Percentiles rank a stretch among this genome's conserved stretches.
Evolutionary conservation across 306 rosid genomes (phyloP).

Genomic region (Citrullus colocynthis): DNA sequence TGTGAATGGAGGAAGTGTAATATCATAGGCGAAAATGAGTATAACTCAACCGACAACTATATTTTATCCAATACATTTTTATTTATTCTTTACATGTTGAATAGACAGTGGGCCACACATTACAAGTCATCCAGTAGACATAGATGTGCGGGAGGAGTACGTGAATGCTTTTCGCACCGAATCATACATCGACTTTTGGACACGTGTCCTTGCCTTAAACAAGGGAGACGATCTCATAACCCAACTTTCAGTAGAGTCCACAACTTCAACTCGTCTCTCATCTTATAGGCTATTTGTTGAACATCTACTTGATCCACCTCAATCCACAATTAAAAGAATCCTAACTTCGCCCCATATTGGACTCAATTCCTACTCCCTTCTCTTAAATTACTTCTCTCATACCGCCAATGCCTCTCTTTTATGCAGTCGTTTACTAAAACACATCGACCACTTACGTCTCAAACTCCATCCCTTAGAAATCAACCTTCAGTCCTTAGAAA

Average conservation of each 20-base stretch:
- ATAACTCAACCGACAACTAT: too few species aligned
- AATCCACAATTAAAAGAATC: conserved; percentile 24
- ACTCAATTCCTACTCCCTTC: conserved; percentile 20
- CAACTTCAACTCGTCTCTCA: conserved; percentile 52
- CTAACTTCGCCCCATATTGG: conserved; percentile 15
- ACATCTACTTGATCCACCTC: conserved; percentile 58
- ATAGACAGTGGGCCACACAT: conserved; percentile 10
- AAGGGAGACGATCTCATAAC: not conserved
- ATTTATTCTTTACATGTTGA: not conserved
- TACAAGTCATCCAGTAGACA: conserved; percentile 5
- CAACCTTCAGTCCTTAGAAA: conserved; percentile 11
- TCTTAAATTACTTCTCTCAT: conserved; percentile 45
- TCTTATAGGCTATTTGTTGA: conserved; percentile 68
- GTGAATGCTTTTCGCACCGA: conserved; percentile 75
- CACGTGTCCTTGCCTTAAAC: conserved; percentile 38
- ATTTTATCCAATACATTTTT: not conserved
- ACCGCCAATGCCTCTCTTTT: conserved; percentile 47
- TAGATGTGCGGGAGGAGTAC: conserved; percentile 60
- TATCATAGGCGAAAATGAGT: too few species aligned
- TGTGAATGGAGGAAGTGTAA: too few species aligned
- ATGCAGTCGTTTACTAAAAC: conserved; percentile 44
- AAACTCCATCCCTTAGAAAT: conserved; percentile 12
- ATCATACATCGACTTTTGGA: conserved; percentile 71
- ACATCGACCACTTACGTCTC: conserved; percentile 33
- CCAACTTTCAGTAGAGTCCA: conserved; percentile 21